Evolutionary conservation across 257 asterid genomes (phyloP), one percentile per base, ranked within the genome.

Genomic region (Lantana camara): DNA sequence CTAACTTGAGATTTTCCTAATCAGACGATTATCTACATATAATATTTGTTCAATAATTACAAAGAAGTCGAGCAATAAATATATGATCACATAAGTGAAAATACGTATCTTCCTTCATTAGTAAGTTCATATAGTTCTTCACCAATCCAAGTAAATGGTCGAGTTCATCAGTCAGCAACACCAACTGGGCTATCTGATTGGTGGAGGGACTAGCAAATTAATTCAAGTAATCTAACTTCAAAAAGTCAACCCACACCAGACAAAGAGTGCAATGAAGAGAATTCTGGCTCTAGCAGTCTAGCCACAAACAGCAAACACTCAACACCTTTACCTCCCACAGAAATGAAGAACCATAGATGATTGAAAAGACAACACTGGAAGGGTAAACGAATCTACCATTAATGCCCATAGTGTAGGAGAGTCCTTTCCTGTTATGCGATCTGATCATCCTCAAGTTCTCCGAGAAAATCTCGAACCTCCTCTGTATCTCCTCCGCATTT

Each of bases 361-460:
- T 4, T 41, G 16, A 15, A 64, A 2, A 53, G 27, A 22, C 14
- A 30, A 52, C 13, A 51, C 21, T 3, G 7, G 7, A 35, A 60
- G 30, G 49, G 15, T 4, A 32, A 50, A n/a, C n/a, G n/a, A n/a
- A 14, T 23, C 56, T 69, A 89, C 97, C 95, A 58, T 90, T 90
- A 9, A 93, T 77, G 11, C 89, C 95, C 76, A 90, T 83, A 47
- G 87, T 79, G 60, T 87, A 93, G 6, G 97, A 83, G 12, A 85
- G 90, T 44, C 88, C 91, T 73, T 87, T 90, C 67, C 55, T 84
- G 79, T 93, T 93, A 79, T 93, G 97, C 60, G 96, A 90, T 80
- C 77, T 79, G 69, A 90, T 87, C 88, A 48, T 82, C 80, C 60
- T 82, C 83, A 84, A 53, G 78, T 51, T 93, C 73, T 85, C 92